These are phyloP conservation scores for Lasiodiplodia gonubiensis DNA, from an alignment of 2,329 filamentous ascomycete genomes.

Conservation along the genomic window DNA sequence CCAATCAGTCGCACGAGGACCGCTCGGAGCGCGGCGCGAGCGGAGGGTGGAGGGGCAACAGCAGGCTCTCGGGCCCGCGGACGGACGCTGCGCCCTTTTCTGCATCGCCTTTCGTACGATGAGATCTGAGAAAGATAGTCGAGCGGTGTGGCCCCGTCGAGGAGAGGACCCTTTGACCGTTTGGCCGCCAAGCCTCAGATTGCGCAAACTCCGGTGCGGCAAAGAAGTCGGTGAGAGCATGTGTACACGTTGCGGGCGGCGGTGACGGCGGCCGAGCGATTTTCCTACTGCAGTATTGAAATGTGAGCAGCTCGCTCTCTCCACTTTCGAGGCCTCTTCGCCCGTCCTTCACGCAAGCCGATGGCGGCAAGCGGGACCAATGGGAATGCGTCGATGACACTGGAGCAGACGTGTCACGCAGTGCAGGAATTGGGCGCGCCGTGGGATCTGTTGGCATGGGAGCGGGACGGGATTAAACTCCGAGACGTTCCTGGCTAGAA, in stretches of 20 bases:
- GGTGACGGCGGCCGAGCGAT: neutral
- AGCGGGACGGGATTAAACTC: neutral
- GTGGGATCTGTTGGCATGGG: neutral
- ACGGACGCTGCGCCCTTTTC: neutral
- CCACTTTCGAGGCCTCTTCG: neutral
- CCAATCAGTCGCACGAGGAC: neutral
- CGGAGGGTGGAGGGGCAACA: neutral
- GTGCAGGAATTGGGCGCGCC: neutral
- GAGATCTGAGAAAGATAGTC: neutral
- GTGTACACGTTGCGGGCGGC: neutral
- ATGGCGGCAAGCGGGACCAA: neutral
- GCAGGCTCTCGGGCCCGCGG: neutral
- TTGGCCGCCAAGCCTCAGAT: neutral
- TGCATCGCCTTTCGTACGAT: neutral
- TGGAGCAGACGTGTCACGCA: neutral
- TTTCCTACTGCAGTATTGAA: neutral
- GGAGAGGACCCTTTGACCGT: neutral
- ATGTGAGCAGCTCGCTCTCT: neutral
- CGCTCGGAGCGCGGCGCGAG: neutral
- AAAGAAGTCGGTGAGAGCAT: neutral
- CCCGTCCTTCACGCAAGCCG: neutral
- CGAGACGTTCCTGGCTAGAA: neutral
- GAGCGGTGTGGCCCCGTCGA: neutral
- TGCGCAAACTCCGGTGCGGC: neutral
- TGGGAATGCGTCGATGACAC: neutral